A percentile compares a stretch with the other conserved stretches of the same genome.
phyloP scores from a whole-genome alignment of 805 yeast species.

The Sugiyamaella lignohabitans region DNA sequence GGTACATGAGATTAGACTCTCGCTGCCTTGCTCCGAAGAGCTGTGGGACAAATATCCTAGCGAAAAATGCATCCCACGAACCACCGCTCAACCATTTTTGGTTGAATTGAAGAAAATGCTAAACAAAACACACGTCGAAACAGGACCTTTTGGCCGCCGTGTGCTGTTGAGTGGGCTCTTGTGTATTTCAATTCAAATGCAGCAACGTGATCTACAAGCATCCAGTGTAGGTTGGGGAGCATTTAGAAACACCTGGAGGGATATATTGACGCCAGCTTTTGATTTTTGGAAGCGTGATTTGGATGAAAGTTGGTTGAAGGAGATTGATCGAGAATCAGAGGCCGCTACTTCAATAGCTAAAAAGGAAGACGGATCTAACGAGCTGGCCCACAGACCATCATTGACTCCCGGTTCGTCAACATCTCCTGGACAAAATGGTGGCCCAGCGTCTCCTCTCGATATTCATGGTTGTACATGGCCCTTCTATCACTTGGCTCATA shows the following conservation, averaged over 20 bases:
- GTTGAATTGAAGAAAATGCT: constrained; percentile 52
- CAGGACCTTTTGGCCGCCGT: constrained; percentile 57
- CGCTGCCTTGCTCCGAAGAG: constrained; percentile 57
- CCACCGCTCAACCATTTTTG: constrained; percentile 39
- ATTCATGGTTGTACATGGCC: constrained; percentile 51
- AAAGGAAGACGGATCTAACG: neutral
- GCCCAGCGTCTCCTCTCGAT: constrained; percentile 2
- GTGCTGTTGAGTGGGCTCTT: constrained; percentile 61
- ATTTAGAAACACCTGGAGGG: constrained; percentile 56
- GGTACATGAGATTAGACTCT: constrained; percentile 54
- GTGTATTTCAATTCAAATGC: constrained; percentile 65
- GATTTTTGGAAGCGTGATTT: constrained; percentile 52
- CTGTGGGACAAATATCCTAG: constrained; percentile 43
- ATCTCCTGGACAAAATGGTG: constrained; percentile 5
- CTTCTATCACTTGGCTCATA: constrained; percentile 66
- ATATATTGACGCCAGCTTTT: constrained; percentile 58
- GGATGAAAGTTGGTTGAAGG: constrained; percentile 12
- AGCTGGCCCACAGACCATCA: neutral
- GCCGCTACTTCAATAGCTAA: neutral
- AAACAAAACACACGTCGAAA: constrained; percentile 43
- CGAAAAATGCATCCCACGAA: constrained; percentile 20
- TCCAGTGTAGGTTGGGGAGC: constrained; percentile 40
- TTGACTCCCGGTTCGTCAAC: constrained; percentile 8
- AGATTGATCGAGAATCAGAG: neutral
- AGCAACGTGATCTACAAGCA: constrained; percentile 60